These are phyloP conservation scores for Lonicera japonica DNA, from an alignment of 129 eudicot species.

Conservation along the genomic window DNA sequence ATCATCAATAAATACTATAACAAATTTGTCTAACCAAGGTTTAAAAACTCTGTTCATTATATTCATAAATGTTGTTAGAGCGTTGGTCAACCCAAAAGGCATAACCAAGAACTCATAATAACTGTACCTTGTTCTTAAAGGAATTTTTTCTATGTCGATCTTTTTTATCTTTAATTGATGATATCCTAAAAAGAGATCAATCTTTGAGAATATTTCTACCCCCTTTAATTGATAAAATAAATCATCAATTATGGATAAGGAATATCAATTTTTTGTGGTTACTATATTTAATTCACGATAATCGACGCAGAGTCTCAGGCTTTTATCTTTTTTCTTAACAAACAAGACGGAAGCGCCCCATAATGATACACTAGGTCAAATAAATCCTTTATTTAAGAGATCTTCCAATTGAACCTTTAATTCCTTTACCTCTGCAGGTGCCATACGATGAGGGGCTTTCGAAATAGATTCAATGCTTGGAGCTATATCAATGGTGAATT, in stretches of 20 bases:
- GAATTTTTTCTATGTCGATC: background rate
- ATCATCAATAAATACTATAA: too few relatives aligned
- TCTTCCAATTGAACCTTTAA: background rate
- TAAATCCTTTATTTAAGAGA: background rate
- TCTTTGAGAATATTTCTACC: background rate
- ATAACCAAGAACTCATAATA: background rate
- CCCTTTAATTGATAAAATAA: constrained; percentile 2
- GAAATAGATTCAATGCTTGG: too few relatives aligned
- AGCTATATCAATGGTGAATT: too few relatives aligned
- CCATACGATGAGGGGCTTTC: too few relatives aligned
- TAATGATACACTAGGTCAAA: background rate
- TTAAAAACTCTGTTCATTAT: too few relatives aligned
- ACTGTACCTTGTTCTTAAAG: background rate
- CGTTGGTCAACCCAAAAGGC: background rate
- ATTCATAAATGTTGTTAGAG: background rate
- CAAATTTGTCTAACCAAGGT: too few relatives aligned
- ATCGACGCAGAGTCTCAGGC: background rate
- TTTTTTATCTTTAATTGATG: background rate
- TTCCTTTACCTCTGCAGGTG: background rate
- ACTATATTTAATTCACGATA: background rate
- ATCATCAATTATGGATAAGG: background rate
- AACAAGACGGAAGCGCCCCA: background rate
- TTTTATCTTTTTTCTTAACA: background rate
- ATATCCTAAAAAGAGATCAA: background rate
- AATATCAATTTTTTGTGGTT: background rate